Conservation (phyloP, 495 filamentous ascomycete species). For the Penicillium psychrofluorescens region DNA sequence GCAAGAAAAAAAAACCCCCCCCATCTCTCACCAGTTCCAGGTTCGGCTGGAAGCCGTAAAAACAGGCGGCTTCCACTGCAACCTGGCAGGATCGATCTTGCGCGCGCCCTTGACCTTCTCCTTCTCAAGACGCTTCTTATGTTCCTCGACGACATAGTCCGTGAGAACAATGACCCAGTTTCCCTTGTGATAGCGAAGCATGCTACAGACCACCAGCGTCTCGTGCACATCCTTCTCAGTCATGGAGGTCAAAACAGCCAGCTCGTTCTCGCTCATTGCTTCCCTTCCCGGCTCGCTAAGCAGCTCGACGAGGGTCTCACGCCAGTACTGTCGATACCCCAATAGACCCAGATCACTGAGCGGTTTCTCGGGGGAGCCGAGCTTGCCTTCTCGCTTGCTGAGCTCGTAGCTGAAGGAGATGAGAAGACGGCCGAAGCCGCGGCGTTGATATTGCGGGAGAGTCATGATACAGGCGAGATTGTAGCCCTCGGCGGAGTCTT, state of each 20-base stretch:
- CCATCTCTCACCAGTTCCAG: constrained; percentile 75
- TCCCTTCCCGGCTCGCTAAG: constrained; percentile 55
- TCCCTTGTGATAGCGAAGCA: constrained; percentile 89
- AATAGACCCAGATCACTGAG: constrained; percentile 88
- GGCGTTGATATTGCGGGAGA: constrained; percentile 89
- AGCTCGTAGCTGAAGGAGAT: constrained; percentile 99
- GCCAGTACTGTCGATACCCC: constrained; percentile 94
- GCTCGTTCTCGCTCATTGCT: constrained; percentile 70
- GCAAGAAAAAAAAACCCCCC: too few relatives aligned
- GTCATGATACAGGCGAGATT: constrained; percentile 98
- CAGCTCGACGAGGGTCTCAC: constrained; percentile 81
- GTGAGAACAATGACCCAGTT: constrained; percentile 89
- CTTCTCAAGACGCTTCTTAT: constrained; percentile 63
- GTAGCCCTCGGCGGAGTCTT: constrained; percentile 91
- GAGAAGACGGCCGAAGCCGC: constrained; percentile 84
- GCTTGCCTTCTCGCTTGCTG: constrained; percentile 86
- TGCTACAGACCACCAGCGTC: constrained; percentile 84
- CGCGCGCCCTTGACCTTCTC: constrained; percentile 72
- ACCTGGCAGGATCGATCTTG: constrained; percentile 64
- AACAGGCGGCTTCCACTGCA: constrained; percentile 94
- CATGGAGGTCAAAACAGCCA: constrained; percentile 78
- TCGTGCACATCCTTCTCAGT: constrained; percentile 92
- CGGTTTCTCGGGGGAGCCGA: constrained; percentile 93
- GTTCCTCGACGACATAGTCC: constrained; percentile 69
- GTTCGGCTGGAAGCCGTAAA: constrained; percentile 83